Base-by-base conservation (phyloP, 1,284 basidiomycete species). In the Trichosporon faecale region DNA sequence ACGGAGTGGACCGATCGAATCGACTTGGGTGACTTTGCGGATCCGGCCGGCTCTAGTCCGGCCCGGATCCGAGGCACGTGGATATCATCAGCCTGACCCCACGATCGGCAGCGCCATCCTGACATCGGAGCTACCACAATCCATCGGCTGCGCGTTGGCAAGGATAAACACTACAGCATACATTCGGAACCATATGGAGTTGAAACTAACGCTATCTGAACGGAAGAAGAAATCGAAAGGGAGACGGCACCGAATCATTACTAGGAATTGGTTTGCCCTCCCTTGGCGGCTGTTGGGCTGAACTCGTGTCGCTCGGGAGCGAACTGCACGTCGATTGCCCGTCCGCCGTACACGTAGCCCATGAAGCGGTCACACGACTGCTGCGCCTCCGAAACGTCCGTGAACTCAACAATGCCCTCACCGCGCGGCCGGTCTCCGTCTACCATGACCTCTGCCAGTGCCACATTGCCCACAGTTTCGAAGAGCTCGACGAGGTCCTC, bases 401-500 rank as follows among this genome's bases (percentile, higher is more conserved):
- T 88, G 79, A 99, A 98, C 82, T 98, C 94, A 11, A 98, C 95
- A 61, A 98, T 91, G 77, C 96, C 96, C 69, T 91, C 91, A 25
- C 96, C 96, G 82, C 95, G 95, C 65, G 92, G 94, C 69, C 95
- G 89, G 8, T 90, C 89, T 33, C 91, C 91, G 73, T 98, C 95
- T 76, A 91, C 94, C 65, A 98, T 82, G 75, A 98, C 95, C 83
- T 98, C 96, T 11, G 96, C 96, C 61, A 94, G 85, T 77, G 94
- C 91, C 37, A 99, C 96, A 74, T 91, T 91, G 11, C 96, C 96
- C 1, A 95, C 97, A 35, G 96, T 99, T 85, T 98, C 95, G 79
- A 99, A 99, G 35, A 99, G 85, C 84, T 99, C 96, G 27, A 98
- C 95, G 33, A 99, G 86, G 80, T 99, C 96, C 80, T 98, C 95